phyloP scores from a whole-genome alignment of 148 eudicot genomes.

The Arctostaphylos glauca region DNA sequence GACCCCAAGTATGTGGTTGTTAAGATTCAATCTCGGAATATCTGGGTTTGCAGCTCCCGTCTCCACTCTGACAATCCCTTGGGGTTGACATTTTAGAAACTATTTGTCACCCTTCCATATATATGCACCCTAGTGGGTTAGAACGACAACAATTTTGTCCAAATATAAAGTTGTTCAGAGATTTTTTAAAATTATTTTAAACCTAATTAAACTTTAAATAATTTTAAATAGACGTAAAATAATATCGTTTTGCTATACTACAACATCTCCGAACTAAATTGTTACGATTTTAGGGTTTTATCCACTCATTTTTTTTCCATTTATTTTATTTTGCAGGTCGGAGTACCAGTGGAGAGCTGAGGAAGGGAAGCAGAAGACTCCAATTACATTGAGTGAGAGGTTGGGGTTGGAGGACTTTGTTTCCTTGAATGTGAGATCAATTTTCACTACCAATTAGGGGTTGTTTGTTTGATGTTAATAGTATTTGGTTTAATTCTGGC shows the following conservation, averaged over 20 bases:
- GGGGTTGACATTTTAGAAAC: too few species aligned
- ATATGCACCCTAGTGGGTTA: too few species aligned
- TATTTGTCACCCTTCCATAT: too few species aligned
- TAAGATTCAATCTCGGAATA: too few species aligned
- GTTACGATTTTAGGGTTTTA: not conserved
- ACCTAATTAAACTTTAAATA: not conserved
- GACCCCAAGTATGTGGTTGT: too few species aligned
- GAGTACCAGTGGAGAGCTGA: conserved; percentile 14
- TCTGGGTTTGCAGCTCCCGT: too few species aligned
- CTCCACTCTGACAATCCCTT: too few species aligned
- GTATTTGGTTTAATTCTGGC: too few species aligned
- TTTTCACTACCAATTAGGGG: not conserved
- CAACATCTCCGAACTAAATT: not conserved
- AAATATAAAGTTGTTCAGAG: too few species aligned
- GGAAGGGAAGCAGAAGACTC: conserved; percentile 17
- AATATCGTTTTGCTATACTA: not conserved
- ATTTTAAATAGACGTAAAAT: too few species aligned
- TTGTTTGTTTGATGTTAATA: too few species aligned
- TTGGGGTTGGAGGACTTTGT: conserved; percentile 27
- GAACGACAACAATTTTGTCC: too few species aligned
- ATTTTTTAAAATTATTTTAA: not conserved
- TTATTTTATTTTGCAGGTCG: conserved; percentile 7
- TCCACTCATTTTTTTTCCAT: not conserved
- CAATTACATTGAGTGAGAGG: conserved; percentile 17
- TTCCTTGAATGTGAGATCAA: conserved; percentile 20